A percentile compares a stretch with the other conserved stretches of the same genome.
These are phyloP conservation scores for Barbarea vulgaris DNA, from an alignment of 345 rosid genomes.

Conservation along the genomic window DNA sequence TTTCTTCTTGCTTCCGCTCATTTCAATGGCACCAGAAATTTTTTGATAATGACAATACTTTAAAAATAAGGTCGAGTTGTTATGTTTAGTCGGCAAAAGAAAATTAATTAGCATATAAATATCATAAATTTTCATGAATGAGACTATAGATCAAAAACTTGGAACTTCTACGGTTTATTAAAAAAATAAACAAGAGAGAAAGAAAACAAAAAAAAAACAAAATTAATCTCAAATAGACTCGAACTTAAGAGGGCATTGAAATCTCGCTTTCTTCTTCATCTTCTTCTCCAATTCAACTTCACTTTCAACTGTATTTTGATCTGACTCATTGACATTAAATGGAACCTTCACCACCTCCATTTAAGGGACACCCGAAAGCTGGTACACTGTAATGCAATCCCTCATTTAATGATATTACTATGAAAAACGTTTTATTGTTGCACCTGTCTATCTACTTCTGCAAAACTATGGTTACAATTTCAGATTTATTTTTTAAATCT, in stretches of 20 bases:
- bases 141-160: too few species aligned
- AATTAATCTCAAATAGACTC: background rate
- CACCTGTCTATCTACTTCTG: slow-evolving; percentile 37
- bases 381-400: slow-evolving; percentile 31
- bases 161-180: too few species aligned
- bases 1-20: too few species aligned
- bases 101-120: too few species aligned
- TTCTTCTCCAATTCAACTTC: slow-evolving; percentile 26
- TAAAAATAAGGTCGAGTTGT: too few species aligned
- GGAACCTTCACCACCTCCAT: slow-evolving; percentile 40
- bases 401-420: slow-evolving; percentile 35
- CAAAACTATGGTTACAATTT: slow-evolving; percentile 17
- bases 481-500: background rate
- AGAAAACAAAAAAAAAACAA: too few species aligned
- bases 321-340: slow-evolving; percentile 32
- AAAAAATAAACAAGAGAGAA: too few species aligned
- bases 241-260: slow-evolving; percentile 15
- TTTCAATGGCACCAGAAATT: too few species aligned
- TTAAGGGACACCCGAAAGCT: slow-evolving; percentile 37
- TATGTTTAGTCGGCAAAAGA: too few species aligned
- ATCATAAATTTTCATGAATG: too few species aligned
- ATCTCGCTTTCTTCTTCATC: slow-evolving; percentile 7
- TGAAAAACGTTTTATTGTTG: slow-evolving; percentile 35
- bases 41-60: too few species aligned
- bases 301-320: slow-evolving; percentile 27